Conservation (phyloP, 2,329 filamentous ascomycete genomes). For the Diaporthe longicolla region DNA sequence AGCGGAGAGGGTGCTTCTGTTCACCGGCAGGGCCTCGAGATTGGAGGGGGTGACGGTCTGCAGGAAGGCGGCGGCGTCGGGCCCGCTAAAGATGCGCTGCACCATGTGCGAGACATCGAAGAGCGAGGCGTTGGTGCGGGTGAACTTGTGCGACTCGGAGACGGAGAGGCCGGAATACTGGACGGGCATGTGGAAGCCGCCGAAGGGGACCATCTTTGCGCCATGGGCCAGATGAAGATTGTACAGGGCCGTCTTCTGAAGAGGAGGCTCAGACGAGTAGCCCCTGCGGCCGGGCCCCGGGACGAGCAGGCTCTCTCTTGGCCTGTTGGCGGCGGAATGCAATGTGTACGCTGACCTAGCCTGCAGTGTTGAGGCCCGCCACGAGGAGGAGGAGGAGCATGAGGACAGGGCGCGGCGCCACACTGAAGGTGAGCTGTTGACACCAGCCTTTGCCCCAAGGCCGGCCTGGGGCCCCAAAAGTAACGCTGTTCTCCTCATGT, state of each 20-base stretch:
- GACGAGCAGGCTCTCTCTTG: neutral
- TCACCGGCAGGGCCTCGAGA: slow-evolving; percentile 72
- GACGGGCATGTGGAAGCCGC: slow-evolving; percentile 92
- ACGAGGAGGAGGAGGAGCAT: slow-evolving; percentile 7
- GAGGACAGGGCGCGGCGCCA: slow-evolving; percentile 23
- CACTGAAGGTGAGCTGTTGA: slow-evolving; percentile 18
- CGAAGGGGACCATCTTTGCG: slow-evolving; percentile 97
- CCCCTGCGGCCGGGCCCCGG: slow-evolving; percentile 8
- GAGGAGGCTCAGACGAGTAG: slow-evolving; percentile 39
- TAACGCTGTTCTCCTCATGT: slow-evolving; percentile 36
- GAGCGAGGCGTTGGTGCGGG: slow-evolving; percentile 86
- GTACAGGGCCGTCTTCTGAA: slow-evolving; percentile 53
- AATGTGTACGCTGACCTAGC: neutral
- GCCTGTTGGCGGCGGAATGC: neutral
- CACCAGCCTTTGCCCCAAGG: slow-evolving; percentile 18
- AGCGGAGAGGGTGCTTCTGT: slow-evolving; percentile 86
- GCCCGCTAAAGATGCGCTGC: slow-evolving; percentile 87
- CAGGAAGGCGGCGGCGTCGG: slow-evolving; percentile 84
- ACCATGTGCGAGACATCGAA: slow-evolving; percentile 99
- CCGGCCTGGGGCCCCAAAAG: slow-evolving; percentile 29
- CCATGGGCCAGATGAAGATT: slow-evolving; percentile 72
- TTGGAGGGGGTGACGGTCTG: slow-evolving; percentile 86
- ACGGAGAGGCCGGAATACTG: slow-evolving; percentile 86
- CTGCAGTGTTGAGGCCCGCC: slow-evolving; percentile 2
- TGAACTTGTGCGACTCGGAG: slow-evolving; percentile 89